These are phyloP conservation scores for Lactarius tabidus DNA, from an alignment of 768 basidiomycete species.

Conservation along the genomic window DNA sequence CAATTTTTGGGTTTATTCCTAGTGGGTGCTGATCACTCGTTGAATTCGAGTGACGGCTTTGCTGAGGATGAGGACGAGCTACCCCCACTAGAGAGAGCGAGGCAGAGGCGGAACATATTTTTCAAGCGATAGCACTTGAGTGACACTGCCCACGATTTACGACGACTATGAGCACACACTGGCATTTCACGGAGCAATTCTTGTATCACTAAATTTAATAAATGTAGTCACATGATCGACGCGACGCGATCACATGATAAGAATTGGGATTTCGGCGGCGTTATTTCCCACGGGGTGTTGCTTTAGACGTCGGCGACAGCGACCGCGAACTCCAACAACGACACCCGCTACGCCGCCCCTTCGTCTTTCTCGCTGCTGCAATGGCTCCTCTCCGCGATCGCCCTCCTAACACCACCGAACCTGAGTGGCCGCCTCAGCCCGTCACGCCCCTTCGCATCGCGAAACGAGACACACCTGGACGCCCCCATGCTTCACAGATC, in stretches of 20 bases:
- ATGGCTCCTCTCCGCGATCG: constrained; percentile 55
- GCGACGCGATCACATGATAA: constrained; percentile 27
- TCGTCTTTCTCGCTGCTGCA: background rate
- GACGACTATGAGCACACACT: constrained; percentile 10
- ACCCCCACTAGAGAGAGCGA: constrained; percentile 66
- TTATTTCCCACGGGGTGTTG: constrained; percentile 23
- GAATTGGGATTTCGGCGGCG: background rate
- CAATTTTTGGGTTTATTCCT: background rate
- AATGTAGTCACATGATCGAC: constrained; percentile 13
- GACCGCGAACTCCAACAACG: background rate
- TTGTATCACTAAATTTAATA: constrained; percentile 10
- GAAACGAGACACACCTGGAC: constrained; percentile 54
- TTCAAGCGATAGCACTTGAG: constrained; percentile 18
- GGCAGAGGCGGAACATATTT: constrained; percentile 43
- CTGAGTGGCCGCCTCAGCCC: constrained; percentile 62
- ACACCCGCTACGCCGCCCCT: background rate
- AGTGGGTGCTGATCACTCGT: constrained; percentile 17
- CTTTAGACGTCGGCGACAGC: constrained; percentile 9
- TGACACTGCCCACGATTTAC: background rate
- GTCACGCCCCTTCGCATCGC: constrained; percentile 66
- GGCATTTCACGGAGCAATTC: constrained; percentile 10
- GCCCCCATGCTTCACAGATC: constrained; percentile 42
- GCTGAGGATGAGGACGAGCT: constrained; percentile 50
- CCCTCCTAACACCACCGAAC: constrained; percentile 58
- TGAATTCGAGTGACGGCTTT: constrained; percentile 22